Evolutionary conservation across 2,329 filamentous ascomycete species (phyloP).

Genomic region (Passalora sequoiae): DNA sequence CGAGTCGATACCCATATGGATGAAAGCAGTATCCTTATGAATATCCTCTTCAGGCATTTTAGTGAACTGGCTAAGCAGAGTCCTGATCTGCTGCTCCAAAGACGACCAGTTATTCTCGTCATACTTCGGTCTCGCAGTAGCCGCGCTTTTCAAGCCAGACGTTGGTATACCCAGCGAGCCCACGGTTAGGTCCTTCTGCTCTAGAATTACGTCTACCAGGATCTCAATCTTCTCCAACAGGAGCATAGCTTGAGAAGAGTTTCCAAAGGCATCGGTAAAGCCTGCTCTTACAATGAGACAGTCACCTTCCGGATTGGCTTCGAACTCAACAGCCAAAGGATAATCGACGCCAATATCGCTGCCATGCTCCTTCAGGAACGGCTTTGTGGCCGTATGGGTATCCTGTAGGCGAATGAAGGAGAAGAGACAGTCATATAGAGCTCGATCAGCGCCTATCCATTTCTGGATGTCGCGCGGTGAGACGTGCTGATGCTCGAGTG

Average conservation of each 20-base stretch:
- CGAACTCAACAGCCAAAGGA: constrained; percentile 15
- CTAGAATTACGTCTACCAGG: constrained; percentile 8
- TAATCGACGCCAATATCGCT: constrained; percentile 14
- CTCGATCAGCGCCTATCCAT: constrained; percentile 12
- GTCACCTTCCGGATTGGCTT: constrained; percentile 7
- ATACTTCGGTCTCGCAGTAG: not conserved
- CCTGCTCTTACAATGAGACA: constrained; percentile 11
- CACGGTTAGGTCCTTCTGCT: constrained; percentile 5
- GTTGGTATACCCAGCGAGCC: constrained; percentile 1
- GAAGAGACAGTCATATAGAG: constrained; percentile 15
- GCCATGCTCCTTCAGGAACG: constrained; percentile 4
- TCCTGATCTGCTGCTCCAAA: constrained; percentile 7
- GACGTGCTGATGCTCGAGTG: constrained; percentile 12
- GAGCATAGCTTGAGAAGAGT: constrained; percentile 1
- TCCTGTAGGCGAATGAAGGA: constrained; percentile 11
- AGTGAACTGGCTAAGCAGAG: constrained; percentile 7
- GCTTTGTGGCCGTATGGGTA: not conserved
- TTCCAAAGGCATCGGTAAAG: constrained; percentile 6
- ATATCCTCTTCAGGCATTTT: constrained; percentile 4
- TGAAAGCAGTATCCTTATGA: constrained; percentile 14
- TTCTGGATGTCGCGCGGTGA: constrained; percentile 13
- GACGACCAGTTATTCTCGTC: constrained; percentile 9
- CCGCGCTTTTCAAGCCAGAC: not conserved
- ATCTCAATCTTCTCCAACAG: constrained; percentile 14
- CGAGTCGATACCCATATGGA: constrained; percentile 16